These are phyloP conservation scores for Borealophlyctis nickersoniae DNA, from an alignment of 192 early-diverging fungal genomes.

Conservation along the genomic window DNA sequence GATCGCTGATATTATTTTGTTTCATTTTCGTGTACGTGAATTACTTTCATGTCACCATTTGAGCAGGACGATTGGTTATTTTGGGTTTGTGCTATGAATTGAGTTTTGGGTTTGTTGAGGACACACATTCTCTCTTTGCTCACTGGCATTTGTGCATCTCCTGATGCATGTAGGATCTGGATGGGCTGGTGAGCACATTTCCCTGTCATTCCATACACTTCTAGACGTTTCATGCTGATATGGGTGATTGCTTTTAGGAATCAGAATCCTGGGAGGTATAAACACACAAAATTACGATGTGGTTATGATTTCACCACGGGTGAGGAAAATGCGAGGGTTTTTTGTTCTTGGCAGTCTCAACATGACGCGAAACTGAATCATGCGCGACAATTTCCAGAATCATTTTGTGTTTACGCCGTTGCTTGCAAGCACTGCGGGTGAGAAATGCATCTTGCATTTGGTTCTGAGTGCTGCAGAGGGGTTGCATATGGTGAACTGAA, in stretches of 20 bases:
- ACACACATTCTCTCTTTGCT: neutral
- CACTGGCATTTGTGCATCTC: too few relatives aligned
- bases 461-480: neutral
- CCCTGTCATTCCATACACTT: neutral
- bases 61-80: neutral
- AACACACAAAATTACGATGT: conserved; percentile 70
- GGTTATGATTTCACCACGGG: conserved; percentile 74
- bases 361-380: neutral
- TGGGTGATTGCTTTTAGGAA: conserved; percentile 37
- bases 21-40: too few relatives aligned
- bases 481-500: neutral
- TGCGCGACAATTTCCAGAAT: conserved; percentile 34
- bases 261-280: conserved; percentile 70
- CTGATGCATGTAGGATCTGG: neutral
- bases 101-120: neutral
- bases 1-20: too few relatives aligned
- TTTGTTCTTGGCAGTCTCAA: neutral
- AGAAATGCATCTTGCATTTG: too few relatives aligned
- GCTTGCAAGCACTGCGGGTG: conserved; percentile 52
- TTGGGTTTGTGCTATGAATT: neutral
- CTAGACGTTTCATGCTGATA: neutral
- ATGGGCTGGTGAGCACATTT: neutral
- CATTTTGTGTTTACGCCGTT: conserved; percentile 88
- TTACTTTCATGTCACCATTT: too few relatives aligned
- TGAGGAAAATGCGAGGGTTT: neutral